These are phyloP conservation scores for Forsythia viridissima DNA, from an alignment of 257 asterid species.

Conservation along the genomic window DNA sequence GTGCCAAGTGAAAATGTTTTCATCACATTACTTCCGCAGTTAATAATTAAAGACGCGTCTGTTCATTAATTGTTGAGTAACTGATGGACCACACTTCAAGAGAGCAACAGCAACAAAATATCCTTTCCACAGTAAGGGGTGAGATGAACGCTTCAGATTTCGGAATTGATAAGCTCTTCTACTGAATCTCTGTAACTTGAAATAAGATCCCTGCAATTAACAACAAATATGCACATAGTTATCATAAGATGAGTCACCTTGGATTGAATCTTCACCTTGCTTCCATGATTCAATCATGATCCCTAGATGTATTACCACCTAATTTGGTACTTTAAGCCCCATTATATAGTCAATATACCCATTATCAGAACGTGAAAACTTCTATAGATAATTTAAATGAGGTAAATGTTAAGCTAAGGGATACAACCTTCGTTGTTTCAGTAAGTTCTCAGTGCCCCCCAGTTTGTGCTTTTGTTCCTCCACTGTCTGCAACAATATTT, in stretches of 20 bases:
- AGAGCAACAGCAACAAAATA: background rate
- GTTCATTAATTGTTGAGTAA: background rate
- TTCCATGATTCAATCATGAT: background rate
- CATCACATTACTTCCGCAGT: background rate
- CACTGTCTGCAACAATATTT: slow-evolving; percentile 57
- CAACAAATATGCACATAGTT: slow-evolving; percentile 10
- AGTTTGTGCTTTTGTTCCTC: slow-evolving; percentile 73
- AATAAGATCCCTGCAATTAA: slow-evolving; percentile 68
- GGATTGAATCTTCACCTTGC: background rate
- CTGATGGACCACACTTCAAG: background rate
- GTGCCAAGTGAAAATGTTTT: background rate
- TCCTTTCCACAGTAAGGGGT: slow-evolving; percentile 5
- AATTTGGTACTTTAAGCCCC: background rate
- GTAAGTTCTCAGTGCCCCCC: slow-evolving; percentile 58
- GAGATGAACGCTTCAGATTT: slow-evolving; percentile 22
- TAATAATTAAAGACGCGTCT: background rate
- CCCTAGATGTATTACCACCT: background rate
- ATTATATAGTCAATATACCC: background rate
- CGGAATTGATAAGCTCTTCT: slow-evolving; percentile 68
- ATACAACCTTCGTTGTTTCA: background rate
- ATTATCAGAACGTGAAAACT: background rate
- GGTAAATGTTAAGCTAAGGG: background rate
- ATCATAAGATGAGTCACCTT: background rate
- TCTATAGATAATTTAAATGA: background rate
- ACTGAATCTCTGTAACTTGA: slow-evolving; percentile 62